Evolutionary conservation across 2,329 filamentous ascomycete species (phyloP), one percentile per base, ranked within the genome.

Genomic region (Pseudogymnoascus verrucosus): DNA sequence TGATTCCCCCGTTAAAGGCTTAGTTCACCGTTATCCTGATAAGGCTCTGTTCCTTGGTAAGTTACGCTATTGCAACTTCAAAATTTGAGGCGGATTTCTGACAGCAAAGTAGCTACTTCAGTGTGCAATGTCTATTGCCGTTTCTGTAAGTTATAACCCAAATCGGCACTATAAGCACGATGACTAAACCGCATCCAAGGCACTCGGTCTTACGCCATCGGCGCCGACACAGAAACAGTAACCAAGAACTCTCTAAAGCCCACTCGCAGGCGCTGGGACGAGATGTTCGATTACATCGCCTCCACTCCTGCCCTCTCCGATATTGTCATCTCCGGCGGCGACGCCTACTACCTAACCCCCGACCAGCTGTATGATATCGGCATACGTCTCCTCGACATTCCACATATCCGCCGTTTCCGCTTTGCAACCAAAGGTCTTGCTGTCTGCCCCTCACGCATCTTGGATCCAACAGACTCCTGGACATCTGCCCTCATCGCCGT

Each of bases 1-100:
- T 3, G 83, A 87, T 67, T 82, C 79, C 5, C 82, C 82, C 0
- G 82, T 86, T 1, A 74, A 77, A 14, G 84, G 83, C 0, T 72
- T 88, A 2, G 83, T 88, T 2, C 84, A 87, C 70, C 78, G 85
- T n/a, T 88, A 89, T 70, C 80, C 80, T 0, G 84, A 87, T 65
- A 86, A 85, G 71, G 84, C 81, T 1, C 72, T 88, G 5, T 86
- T 88, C 63, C 74, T 88, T 31, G 79, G 84, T 86, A 73, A 71
- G 78, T 66, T 14, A 11, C 44, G 12, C 12, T 68, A n/a, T 5
- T 34, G n/a, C 19, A 14, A 40, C 11, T 16, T 47, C 47, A 57
- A 37, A 19, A 16, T 62, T 40, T 44, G 39, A 26, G 26, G 5
- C 7, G 36, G 21, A n/a, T 62, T 51, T 44, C 71, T 75, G 42